Percentiles rank a stretch among this genome's conserved stretches.
These are phyloP conservation scores for Aureobasidium sp. DNA, from an alignment of 2,329 filamentous ascomycete genomes.

Conservation along the genomic window DNA sequence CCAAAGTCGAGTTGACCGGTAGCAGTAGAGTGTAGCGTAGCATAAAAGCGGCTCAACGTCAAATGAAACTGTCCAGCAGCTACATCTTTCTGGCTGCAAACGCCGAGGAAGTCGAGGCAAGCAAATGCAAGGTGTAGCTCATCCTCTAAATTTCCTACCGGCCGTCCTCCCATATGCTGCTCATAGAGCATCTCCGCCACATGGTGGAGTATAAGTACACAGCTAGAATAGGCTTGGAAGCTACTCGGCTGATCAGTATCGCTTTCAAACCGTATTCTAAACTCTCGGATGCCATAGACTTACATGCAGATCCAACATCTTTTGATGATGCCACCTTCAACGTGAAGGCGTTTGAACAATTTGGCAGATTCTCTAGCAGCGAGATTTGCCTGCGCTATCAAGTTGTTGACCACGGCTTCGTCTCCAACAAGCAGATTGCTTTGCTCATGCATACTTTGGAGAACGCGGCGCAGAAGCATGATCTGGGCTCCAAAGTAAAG, in stretches of 20 bases:
- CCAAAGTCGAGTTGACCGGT: background rate
- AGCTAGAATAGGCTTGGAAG: constrained; percentile 11
- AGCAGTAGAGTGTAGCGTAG: background rate
- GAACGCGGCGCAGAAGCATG: constrained; percentile 6
- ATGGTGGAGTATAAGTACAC: background rate
- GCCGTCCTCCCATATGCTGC: background rate
- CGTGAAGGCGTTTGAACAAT: background rate
- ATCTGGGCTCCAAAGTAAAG: constrained; percentile 9
- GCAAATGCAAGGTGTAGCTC: background rate
- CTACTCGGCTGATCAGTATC: background rate
- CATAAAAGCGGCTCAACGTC: background rate
- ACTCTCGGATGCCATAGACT: background rate
- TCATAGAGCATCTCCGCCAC: background rate
- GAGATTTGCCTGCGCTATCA: background rate
- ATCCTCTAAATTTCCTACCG: background rate
- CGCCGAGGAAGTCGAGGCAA: background rate
- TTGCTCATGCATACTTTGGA: background rate
- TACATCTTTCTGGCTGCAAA: background rate
- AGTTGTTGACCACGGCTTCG: background rate
- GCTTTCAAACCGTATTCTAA: background rate
- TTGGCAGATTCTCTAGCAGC: constrained; percentile 3
- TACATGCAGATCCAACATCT: constrained; percentile 13
- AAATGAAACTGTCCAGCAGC: background rate
- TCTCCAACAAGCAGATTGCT: background rate
- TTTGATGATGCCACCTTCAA: constrained; percentile 1